These are phyloP conservation scores for Sporothrix phasma DNA, from an alignment of 2,329 filamentous ascomycete species.

Conservation along the genomic window DNA sequence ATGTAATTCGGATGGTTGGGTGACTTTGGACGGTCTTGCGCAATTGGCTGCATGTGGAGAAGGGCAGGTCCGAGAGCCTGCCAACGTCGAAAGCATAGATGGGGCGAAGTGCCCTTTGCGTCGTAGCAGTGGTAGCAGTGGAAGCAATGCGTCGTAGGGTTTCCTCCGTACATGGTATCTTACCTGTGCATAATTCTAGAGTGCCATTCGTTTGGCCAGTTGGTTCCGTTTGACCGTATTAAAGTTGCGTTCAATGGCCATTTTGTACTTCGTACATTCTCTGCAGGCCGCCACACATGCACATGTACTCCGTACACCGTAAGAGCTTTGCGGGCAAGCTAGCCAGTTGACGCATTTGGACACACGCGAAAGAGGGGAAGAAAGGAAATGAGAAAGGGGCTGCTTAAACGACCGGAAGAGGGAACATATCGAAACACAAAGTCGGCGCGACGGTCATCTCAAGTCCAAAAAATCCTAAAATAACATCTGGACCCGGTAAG, in stretches of 20 bases:
- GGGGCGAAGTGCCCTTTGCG: too few species aligned
- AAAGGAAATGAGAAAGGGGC: slow-evolving; percentile 3
- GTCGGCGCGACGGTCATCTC: not conserved
- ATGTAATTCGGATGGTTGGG: slow-evolving; percentile 6
- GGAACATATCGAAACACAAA: not conserved
- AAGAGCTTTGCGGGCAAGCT: too few species aligned
- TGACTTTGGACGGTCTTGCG: not conserved
- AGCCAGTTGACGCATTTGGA: too few species aligned
- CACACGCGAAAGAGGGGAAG: not conserved
- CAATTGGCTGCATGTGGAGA: not conserved
- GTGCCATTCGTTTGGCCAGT: not conserved
- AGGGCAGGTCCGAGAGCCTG: not conserved
- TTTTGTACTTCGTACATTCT: too few species aligned
- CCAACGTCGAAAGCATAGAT: too few species aligned
- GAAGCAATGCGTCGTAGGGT: too few species aligned
- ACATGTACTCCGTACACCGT: too few species aligned
- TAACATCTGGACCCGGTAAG: not conserved
- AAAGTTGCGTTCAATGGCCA: not conserved
- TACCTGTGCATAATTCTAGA: not conserved
- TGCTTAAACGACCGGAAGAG: not conserved
- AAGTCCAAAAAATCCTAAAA: not conserved
- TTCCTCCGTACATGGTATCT: too few species aligned
- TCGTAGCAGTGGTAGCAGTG: not conserved
- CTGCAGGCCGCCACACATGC: too few species aligned
- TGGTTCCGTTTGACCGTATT: not conserved